A percentile compares a stretch with the other conserved stretches of the same genome.
phyloP scores from a whole-genome alignment of 1,139 yeast genomes.

The Nadsonia commutata region DNA sequence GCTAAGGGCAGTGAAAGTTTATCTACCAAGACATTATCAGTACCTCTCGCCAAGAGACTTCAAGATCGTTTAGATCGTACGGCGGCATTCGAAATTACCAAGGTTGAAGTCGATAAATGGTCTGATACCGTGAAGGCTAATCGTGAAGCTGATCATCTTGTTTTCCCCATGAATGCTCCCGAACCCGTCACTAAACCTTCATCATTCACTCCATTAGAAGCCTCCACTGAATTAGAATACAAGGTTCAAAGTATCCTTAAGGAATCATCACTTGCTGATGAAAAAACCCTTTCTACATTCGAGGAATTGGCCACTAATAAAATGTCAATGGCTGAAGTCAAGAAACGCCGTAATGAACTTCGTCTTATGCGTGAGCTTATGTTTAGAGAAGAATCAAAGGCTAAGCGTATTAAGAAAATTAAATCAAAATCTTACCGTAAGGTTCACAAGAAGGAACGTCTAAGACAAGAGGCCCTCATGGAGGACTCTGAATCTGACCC shows the following conservation, averaged over 20 bases:
- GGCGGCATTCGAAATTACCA: conserved; percentile 84
- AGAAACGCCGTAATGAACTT: conserved; percentile 64
- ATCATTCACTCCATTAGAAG: conserved; percentile 36
- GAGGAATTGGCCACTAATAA: conserved; percentile 71
- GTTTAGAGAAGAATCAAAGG: conserved; percentile 88
- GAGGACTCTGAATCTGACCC: conserved; percentile 33
- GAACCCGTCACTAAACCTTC: conserved; percentile 31
- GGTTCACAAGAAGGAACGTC: conserved; percentile 71
- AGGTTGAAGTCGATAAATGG: conserved; percentile 81
- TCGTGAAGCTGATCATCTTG: conserved; percentile 71
- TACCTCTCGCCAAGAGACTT: conserved; percentile 76
- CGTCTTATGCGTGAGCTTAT: conserved; percentile 87
- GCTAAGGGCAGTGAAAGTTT: conserved; percentile 7
- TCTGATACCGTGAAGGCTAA: conserved; percentile 65
- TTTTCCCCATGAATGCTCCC: conserved; percentile 51
- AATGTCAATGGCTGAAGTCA: conserved; percentile 66
- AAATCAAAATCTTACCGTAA: conserved; percentile 83
- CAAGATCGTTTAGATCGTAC: conserved; percentile 76
- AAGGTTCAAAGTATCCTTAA: conserved; percentile 48
- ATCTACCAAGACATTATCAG: conserved; percentile 39
- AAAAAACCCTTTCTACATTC: conserved; percentile 62
- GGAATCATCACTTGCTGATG: conserved; percentile 56
- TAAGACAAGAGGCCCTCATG: conserved; percentile 55
- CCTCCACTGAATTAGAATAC: conserved; percentile 50
- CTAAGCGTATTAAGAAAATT: conserved; percentile 83